Percentiles rank a stretch among this genome's conserved stretches.
Conservation (phyloP, 2,329 filamentous ascomycete genomes). For the Fusarium oligoseptatum region DNA sequence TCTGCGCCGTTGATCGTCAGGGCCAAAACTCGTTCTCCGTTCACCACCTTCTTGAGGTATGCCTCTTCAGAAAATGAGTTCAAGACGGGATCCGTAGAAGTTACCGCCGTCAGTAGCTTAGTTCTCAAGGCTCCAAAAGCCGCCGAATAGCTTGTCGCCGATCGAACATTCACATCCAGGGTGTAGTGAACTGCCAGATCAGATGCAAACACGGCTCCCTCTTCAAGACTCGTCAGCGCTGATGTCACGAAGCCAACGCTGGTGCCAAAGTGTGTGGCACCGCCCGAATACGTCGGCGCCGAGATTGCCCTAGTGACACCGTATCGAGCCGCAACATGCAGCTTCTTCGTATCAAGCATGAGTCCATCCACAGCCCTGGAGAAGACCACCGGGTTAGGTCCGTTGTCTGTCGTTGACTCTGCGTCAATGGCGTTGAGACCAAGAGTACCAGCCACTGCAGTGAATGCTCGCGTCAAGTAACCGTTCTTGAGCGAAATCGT, state of each 20-base stretch:
- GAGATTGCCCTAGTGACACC: conserved; percentile 72
- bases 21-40: conserved; percentile 67
- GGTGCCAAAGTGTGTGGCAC: conserved; percentile 65
- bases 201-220: conserved; percentile 65
- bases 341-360: conserved; percentile 67
- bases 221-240: conserved; percentile 60
- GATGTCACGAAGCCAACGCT: conserved; percentile 70
- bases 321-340: conserved; percentile 64
- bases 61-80: conserved; percentile 62
- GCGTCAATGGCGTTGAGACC: conserved; percentile 74
- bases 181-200: conserved; percentile 72
- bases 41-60: conserved; percentile 67
- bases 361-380: conserved; percentile 71
- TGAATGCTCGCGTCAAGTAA: conserved; percentile 71
- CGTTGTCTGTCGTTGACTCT: conserved; percentile 68
- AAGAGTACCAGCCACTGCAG: conserved; percentile 70
- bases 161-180: conserved; percentile 56
- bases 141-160: conserved; percentile 66
- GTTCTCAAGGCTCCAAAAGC: conserved; percentile 64
- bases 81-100: conserved; percentile 49
- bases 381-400: conserved; percentile 61
- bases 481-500: conserved; percentile 68
- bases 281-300: conserved; percentile 62
- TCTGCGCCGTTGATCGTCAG: conserved; percentile 74
- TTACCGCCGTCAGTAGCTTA: conserved; percentile 67